Percentiles rank a stretch among this genome's conserved stretches.
Evolutionary conservation across 768 basidiomycete species (phyloP).

Genomic region (Hygrocybe punicea): DNA sequence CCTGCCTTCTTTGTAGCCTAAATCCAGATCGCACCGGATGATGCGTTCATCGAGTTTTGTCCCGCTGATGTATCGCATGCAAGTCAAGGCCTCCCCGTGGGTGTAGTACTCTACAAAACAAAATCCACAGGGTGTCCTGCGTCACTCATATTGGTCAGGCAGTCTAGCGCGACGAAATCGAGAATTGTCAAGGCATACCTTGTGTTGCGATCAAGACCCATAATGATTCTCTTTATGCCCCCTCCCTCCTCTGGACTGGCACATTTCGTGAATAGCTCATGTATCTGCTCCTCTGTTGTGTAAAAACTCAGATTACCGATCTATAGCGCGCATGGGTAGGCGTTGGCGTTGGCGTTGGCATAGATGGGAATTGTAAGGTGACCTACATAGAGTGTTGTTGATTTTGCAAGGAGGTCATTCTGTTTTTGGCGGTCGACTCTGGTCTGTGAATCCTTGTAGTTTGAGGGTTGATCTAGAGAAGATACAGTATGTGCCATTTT

Average conservation of each 20-base stretch:
- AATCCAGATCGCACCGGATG: conserved; percentile 95
- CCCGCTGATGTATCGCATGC: conserved; percentile 93
- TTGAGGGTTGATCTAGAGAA: conserved; percentile 88
- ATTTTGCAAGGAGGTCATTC: conserved; percentile 75
- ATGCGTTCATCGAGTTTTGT: conserved; percentile 98
- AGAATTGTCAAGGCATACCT: conserved; percentile 43
- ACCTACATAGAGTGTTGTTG: conserved; percentile 88
- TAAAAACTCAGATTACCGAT: conserved; percentile 92
- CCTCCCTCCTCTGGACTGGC: conserved; percentile 82
- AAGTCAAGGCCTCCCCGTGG: conserved; percentile 87
- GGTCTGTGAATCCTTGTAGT: conserved; percentile 92
- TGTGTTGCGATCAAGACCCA: conserved; percentile 89
- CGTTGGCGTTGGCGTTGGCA: too few species aligned
- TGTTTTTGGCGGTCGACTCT: conserved; percentile 77
- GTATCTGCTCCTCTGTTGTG: conserved; percentile 95
- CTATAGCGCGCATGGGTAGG: too few species aligned
- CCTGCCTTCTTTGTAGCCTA: conserved; percentile 93
- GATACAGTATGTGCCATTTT: conserved; percentile 83
- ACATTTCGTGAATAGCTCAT: conserved; percentile 89
- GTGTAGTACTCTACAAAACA: conserved; percentile 98
- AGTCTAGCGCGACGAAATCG: neutral
- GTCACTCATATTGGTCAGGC: conserved; percentile 2
- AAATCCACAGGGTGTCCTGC: conserved; percentile 87
- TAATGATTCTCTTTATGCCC: conserved; percentile 90
- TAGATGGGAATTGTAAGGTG: conserved; percentile 21